These are phyloP conservation scores for Quercus tomentella DNA, from an alignment of 331 rosid species.

Conservation along the genomic window DNA sequence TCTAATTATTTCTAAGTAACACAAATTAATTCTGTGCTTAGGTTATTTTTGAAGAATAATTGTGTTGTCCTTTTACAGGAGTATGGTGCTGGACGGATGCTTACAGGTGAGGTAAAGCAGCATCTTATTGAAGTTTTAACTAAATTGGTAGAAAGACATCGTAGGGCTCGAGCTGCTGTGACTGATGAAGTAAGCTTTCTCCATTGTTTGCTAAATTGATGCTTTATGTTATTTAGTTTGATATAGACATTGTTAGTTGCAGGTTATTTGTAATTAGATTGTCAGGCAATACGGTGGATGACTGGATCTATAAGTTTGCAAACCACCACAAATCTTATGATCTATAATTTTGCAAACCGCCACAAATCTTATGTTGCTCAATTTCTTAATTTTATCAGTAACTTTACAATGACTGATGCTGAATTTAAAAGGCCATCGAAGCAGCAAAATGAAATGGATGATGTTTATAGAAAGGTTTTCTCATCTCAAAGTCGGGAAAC, in stretches of 20 bases:
- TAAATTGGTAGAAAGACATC: slow-evolving; percentile 79
- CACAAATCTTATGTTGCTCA: background rate
- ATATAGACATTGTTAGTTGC: background rate
- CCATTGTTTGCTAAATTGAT: background rate
- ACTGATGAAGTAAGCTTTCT: slow-evolving; percentile 72
- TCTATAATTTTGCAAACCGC: background rate
- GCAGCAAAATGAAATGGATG: background rate
- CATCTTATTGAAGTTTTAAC: slow-evolving; percentile 65
- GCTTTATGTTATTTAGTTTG: background rate
- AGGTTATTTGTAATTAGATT: background rate
- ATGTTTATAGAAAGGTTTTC: background rate
- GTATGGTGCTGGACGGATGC: slow-evolving; percentile 85
- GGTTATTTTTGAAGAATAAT: background rate
- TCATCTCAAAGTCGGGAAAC: background rate
- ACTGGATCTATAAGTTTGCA: background rate
- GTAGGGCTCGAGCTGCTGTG: slow-evolving; percentile 81
- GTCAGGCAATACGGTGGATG: background rate
- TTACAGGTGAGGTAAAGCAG: slow-evolving; percentile 93
- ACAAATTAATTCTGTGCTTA: background rate
- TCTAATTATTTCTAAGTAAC: background rate
- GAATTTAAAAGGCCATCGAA: background rate
- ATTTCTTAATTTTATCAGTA: background rate
- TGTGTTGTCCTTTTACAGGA: slow-evolving; percentile 38
- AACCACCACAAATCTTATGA: background rate
- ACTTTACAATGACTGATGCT: background rate